phyloP scores from a whole-genome alignment of 768 basidiomycete species.

The Lactarius sanguifluus region DNA sequence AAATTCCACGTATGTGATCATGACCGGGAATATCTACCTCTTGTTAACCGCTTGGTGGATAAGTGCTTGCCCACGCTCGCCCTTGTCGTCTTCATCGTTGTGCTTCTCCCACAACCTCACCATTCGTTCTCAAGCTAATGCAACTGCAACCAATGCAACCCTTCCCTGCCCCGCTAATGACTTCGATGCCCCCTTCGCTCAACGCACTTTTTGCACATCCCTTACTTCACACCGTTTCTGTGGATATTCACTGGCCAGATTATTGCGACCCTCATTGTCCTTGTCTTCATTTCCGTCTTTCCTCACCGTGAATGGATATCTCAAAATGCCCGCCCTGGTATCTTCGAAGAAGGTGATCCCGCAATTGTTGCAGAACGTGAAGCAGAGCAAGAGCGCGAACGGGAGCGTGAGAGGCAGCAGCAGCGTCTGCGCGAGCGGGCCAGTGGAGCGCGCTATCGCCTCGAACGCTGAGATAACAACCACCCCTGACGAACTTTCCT shows the following conservation, averaged over 20 bases:
- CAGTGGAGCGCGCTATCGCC: conserved; percentile 12
- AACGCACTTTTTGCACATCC: conserved; percentile 37
- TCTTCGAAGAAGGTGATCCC: conserved; percentile 76
- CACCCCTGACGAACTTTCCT: no score
- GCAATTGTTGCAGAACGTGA: conserved; percentile 35
- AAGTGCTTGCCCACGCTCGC: conserved; percentile 55
- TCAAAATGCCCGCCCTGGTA: conserved; percentile 84
- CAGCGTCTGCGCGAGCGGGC: conserved; percentile 21
- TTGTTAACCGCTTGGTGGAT: conserved; percentile 68
- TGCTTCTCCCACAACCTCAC: conserved; percentile 30
- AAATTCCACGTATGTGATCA: conserved; percentile 63
- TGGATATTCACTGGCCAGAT: conserved; percentile 92
- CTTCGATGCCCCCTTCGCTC: conserved; percentile 8
- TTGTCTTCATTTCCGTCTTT: conserved; percentile 82
- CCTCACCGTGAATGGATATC: conserved; percentile 94
- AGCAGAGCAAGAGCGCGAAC: conserved; percentile 25
- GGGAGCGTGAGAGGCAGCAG: conserved; percentile 21
- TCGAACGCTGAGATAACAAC: no score
- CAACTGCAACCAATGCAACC: conserved; percentile 23
- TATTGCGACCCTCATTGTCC: conserved; percentile 85
- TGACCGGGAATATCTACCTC: conserved; percentile 15
- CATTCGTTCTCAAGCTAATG: conserved; percentile 22
- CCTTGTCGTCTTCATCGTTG: conserved; percentile 25
- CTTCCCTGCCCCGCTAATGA: conserved; percentile 16
- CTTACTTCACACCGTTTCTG: conserved; percentile 62